phyloP scores from a whole-genome alignment of 306 rosid genomes.

The Abrus pulchellus region DNA sequence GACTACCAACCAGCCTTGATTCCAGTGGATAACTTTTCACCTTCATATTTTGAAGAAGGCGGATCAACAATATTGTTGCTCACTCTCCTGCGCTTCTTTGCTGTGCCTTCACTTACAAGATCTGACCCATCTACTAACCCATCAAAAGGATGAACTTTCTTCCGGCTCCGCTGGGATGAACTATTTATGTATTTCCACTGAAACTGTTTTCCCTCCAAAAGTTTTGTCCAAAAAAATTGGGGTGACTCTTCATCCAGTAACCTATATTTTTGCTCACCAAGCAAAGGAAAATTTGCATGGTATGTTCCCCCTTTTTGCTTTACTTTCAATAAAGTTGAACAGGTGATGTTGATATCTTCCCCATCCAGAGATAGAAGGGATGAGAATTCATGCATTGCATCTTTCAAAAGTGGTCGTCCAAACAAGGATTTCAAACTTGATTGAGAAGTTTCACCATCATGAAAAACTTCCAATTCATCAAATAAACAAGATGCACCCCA shows the following conservation, averaged over 20 bases:
- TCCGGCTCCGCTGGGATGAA: slow-evolving; percentile 78
- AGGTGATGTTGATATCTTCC: slow-evolving; percentile 51
- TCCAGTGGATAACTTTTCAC: slow-evolving; percentile 48
- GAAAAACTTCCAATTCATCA: slow-evolving; percentile 67
- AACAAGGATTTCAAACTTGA: slow-evolving; percentile 41
- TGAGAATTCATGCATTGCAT: slow-evolving; percentile 64
- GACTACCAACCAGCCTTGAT: slow-evolving; percentile 68
- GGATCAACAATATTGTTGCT: slow-evolving; percentile 49
- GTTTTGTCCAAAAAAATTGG: slow-evolving; percentile 72
- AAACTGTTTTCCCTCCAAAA: slow-evolving; percentile 75
- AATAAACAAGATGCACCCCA: slow-evolving; percentile 85
- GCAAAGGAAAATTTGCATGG: slow-evolving; percentile 54
- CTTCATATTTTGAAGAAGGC: slow-evolving; percentile 55
- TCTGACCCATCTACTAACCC: slow-evolving; percentile 51
- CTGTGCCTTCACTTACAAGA: slow-evolving; percentile 53
- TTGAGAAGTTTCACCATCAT: slow-evolving; percentile 47
- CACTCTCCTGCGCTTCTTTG: slow-evolving; percentile 73
- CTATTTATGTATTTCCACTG: slow-evolving; percentile 70
- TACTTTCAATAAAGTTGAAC: slow-evolving; percentile 60
- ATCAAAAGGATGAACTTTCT: slow-evolving; percentile 61
- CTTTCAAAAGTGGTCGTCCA: slow-evolving; percentile 52
- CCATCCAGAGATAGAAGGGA: slow-evolving; percentile 61
- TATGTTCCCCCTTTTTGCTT: slow-evolving; percentile 73
- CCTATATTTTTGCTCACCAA: slow-evolving; percentile 61
- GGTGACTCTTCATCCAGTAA: slow-evolving; percentile 60